A percentile compares a stretch with the other conserved stretches of the same genome.
Evolutionary conservation across 352 stramenopile species (phyloP).

Genomic region (Aphanomyces stellatus): DNA sequence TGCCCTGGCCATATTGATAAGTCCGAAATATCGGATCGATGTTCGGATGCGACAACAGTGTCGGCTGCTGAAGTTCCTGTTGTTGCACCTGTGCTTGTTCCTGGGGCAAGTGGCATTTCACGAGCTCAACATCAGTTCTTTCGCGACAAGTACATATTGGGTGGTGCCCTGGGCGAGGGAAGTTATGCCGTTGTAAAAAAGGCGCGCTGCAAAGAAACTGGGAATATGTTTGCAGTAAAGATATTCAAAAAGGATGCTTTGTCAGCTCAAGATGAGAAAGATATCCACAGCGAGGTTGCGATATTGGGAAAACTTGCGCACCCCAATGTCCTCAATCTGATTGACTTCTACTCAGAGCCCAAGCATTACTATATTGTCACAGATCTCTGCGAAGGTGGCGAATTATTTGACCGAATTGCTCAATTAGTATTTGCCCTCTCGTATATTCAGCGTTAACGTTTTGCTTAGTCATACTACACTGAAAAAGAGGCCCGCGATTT

Average conservation of each 20-base stretch:
- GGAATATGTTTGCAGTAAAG: constrained; percentile 86
- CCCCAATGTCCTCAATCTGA: constrained; percentile 84
- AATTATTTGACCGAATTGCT: constrained; percentile 87
- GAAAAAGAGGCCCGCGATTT: constrained; percentile 80
- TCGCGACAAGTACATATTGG: constrained; percentile 59
- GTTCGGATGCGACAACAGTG: background rate
- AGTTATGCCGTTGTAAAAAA: constrained; percentile 87
- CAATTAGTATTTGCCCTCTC: constrained; percentile 35
- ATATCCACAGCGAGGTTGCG: constrained; percentile 66
- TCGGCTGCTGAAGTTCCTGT: background rate
- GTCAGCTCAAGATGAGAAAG: constrained; percentile 69
- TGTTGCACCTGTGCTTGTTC: background rate
- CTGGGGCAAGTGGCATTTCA: too few relatives aligned
- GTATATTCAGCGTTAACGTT: background rate
- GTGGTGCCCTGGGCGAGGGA: constrained; percentile 82
- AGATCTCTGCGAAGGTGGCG: constrained; percentile 75
- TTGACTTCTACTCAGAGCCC: constrained; percentile 86
- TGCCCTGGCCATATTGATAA: background rate
- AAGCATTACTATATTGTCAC: constrained; percentile 88
- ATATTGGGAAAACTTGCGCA: constrained; percentile 78
- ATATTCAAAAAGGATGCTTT: constrained; percentile 76
- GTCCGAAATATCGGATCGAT: background rate
- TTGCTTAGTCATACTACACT: constrained; percentile 80
- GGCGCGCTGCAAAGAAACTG: constrained; percentile 70
- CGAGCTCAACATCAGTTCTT: constrained; percentile 26